These are phyloP conservation scores for Dactylellina cionopaga DNA, from an alignment of 2,329 filamentous ascomycete species.

Conservation along the genomic window DNA sequence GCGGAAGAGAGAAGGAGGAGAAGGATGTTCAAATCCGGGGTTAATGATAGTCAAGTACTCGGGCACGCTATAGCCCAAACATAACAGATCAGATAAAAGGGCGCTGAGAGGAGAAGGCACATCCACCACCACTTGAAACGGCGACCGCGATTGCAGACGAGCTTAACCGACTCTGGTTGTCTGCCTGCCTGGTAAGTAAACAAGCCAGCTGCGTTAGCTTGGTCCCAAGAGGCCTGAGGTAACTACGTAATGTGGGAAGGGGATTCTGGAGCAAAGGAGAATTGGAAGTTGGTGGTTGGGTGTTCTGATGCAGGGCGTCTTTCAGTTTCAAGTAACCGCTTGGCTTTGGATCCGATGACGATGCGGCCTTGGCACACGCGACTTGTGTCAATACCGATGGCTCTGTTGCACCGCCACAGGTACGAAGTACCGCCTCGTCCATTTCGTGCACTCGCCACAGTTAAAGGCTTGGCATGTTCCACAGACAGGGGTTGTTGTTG, in stretches of 20 bases:
- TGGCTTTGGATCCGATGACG: not conserved
- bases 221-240: too few relatives aligned
- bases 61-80: not conserved
- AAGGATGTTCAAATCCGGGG: conserved; percentile 17
- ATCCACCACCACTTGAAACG: not conserved
- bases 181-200: not conserved
- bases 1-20: not conserved
- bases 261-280: not conserved
- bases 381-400: too few relatives aligned
- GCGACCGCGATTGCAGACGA: conserved; percentile 8
- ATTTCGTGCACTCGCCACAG: too few relatives aligned
- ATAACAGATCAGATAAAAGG: not conserved
- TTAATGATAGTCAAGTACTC: not conserved
- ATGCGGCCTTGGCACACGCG: not conserved
- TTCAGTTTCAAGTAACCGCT: conserved; percentile 14
- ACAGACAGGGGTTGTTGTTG: too few relatives aligned
- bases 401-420: too few relatives aligned
- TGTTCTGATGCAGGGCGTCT: not conserved
- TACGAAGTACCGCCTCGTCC: too few relatives aligned
- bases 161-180: not conserved
- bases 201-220: too few relatives aligned
- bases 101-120: not conserved
- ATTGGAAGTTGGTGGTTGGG: too few relatives aligned
- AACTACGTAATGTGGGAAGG: not conserved
- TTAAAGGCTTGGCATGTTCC: too few relatives aligned